Conservation (phyloP, 2,329 filamentous ascomycete species). For the Aspergillus quadricinctus region DNA sequence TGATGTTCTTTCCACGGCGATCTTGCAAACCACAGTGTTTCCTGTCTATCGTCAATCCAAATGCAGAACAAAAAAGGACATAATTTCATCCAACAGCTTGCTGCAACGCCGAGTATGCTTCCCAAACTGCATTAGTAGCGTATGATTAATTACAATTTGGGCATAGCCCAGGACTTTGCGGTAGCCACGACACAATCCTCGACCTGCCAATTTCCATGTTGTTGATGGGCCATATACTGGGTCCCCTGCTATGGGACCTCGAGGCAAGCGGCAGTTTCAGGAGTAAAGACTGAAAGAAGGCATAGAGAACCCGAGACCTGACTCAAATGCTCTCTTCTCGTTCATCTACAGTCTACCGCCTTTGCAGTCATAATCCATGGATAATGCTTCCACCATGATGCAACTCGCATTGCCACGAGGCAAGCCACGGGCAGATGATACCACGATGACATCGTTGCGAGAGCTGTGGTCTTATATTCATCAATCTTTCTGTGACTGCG, state of each 20-base stretch:
- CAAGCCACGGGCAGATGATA: neutral
- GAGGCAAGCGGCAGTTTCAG: too few relatives aligned
- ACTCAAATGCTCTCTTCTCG: neutral
- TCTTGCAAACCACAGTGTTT: too few relatives aligned
- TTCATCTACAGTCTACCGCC: neutral
- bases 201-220: too few relatives aligned
- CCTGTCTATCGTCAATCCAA: neutral
- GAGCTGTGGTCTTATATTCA: neutral
- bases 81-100: neutral
- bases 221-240: too few relatives aligned
- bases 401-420: neutral
- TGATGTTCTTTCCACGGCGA: constrained; percentile 10
- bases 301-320: neutral
- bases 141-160: too few relatives aligned
- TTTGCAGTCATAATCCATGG: neutral
- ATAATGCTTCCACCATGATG: neutral
- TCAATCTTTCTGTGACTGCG: constrained; percentile 38
- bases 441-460: neutral
- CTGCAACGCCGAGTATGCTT: neutral
- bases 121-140: neutral
- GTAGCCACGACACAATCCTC: constrained; percentile 22
- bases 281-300: too few relatives aligned
- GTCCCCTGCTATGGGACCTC: too few relatives aligned
- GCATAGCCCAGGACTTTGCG: neutral
- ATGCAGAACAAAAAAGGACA: neutral